Conservation (phyloP, 441 rosid genomes). For the Adansonia madagascariensis region DNA sequence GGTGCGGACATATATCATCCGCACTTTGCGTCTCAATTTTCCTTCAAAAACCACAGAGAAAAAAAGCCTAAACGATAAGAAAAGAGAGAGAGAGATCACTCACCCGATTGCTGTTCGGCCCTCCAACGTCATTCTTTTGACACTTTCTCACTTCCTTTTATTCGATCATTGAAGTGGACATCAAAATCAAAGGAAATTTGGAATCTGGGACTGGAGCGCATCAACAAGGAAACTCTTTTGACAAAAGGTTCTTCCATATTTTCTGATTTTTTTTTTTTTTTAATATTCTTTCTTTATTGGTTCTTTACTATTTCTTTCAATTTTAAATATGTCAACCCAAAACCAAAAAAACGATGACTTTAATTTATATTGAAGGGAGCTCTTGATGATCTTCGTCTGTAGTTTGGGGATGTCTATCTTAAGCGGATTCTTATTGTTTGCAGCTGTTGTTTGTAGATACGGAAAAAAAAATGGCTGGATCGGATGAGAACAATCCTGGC, state of each 20-base stretch:
- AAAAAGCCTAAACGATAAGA: too few species aligned
- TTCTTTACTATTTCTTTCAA: constrained; percentile 14
- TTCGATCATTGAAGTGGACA: not conserved
- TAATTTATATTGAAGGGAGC: constrained; percentile 25
- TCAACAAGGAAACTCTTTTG: constrained; percentile 3
- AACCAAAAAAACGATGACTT: not conserved
- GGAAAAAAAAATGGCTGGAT: constrained; percentile 50
- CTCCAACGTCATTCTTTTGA: not conserved
- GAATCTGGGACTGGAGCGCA: constrained; percentile 31
- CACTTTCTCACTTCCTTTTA: constrained; percentile 29
- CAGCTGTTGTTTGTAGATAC: constrained; percentile 33
- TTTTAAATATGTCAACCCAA: not conserved
- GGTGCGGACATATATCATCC: constrained; percentile 5
- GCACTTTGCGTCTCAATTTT: not conserved
- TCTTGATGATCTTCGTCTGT: constrained; percentile 10
- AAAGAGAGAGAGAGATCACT: too few species aligned
- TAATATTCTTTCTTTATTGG: constrained; percentile 32
- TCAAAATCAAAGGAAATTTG: constrained; percentile 1
- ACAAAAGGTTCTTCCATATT: not conserved
- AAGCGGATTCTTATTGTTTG: constrained; percentile 26
- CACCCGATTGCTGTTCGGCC: not conserved
- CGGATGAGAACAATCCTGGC: constrained; percentile 74
- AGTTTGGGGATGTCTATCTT: constrained; percentile 5
- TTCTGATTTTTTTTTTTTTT: not conserved
- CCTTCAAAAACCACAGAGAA: not conserved